Evolutionary conservation across 441 rosid species (phyloP), one percentile per base, ranked within the genome.

Genomic region (Aquilaria agallochum): DNA sequence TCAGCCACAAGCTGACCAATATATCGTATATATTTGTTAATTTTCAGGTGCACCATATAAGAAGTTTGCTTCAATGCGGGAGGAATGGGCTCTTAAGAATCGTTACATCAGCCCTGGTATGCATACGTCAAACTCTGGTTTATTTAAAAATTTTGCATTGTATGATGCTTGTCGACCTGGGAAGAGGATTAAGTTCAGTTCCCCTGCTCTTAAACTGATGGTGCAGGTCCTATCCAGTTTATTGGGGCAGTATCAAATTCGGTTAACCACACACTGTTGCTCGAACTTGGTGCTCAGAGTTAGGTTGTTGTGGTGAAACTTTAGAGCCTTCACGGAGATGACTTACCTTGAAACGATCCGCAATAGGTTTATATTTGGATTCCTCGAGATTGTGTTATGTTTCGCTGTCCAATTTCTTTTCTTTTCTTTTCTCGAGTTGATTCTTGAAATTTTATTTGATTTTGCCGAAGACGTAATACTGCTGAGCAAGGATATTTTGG

Each of bases 171-270:
- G 42, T 36, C 6, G 5, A 8, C 42, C 42, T 36, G 42, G 42
- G 6, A 36, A 36, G 42, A 4, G 42, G 42, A 8, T 36, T 36
- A 20, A 36, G 42, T 8, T 36, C 7, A 3, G 40, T 44, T 58
- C 27, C 27, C 27, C 40, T 14, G 30, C 27, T 34, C 42, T 36
- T 36, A 3, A 36, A 36, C 42, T 36, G 7, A 36, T 36, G 7
- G 7, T 53, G 56, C 79, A 92, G 99, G 99, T 80, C 97, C 99
- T n/a, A 86, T 95, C 71, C 99, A 95, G 74, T 95, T 95, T 45
- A 70, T 8, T 48, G 99, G 99, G 34, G 84, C 95, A 2, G 81
- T 88, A 53, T 73, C 95, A 2, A 77, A 74, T 52, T 89, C 83
- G 0, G 73, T 70, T 44, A 92, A 73, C 71, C 95, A 84, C 77